phyloP scores from a whole-genome alignment of 2,329 filamentous ascomycete species.

The Sodiomyces alkalinus region DNA sequence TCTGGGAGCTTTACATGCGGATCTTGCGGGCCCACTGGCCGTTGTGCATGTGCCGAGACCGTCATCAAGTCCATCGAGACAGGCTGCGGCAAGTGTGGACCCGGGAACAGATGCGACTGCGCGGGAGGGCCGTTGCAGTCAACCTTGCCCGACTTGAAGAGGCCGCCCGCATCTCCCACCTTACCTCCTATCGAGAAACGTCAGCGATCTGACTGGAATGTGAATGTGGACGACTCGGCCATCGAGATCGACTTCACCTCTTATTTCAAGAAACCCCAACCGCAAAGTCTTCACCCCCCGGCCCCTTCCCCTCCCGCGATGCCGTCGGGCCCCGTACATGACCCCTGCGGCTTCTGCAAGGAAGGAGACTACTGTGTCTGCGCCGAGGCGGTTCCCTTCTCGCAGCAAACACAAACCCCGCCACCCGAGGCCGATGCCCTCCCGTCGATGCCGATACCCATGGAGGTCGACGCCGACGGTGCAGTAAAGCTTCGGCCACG shows the following conservation, averaged over 20 bases:
- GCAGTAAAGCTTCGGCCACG: constrained; percentile 40
- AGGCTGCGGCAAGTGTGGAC: constrained; percentile 51
- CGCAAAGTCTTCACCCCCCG: constrained; percentile 8
- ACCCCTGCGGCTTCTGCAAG: constrained; percentile 70
- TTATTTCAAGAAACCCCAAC: constrained; percentile 35
- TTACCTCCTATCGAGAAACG: constrained; percentile 31
- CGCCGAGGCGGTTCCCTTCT: constrained; percentile 35
- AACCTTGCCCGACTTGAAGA: constrained; percentile 30
- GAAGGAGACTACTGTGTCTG: constrained; percentile 74
- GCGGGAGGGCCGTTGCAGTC: constrained; percentile 43
- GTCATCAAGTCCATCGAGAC: constrained; percentile 32
- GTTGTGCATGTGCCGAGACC: constrained; percentile 45
- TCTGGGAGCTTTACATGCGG: constrained; percentile 44
- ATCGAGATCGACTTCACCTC: constrained; percentile 64
- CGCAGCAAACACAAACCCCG: constrained; percentile 33
- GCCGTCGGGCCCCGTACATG: constrained; percentile 31
- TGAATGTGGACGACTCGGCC: constrained; percentile 34
- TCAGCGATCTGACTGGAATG: constrained; percentile 30
- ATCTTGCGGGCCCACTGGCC: constrained; percentile 34
- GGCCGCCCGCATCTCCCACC: constrained; percentile 20
- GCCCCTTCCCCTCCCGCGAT: constrained; percentile 20
- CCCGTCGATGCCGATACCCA: constrained; percentile 33
- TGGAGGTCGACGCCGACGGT: constrained; percentile 44
- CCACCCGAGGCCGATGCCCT: constrained; percentile 46
- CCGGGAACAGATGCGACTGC: constrained; percentile 48